phyloP scores from a whole-genome alignment of 2,329 filamentous ascomycete genomes.

The Rhinocladiella mackenziei region DNA sequence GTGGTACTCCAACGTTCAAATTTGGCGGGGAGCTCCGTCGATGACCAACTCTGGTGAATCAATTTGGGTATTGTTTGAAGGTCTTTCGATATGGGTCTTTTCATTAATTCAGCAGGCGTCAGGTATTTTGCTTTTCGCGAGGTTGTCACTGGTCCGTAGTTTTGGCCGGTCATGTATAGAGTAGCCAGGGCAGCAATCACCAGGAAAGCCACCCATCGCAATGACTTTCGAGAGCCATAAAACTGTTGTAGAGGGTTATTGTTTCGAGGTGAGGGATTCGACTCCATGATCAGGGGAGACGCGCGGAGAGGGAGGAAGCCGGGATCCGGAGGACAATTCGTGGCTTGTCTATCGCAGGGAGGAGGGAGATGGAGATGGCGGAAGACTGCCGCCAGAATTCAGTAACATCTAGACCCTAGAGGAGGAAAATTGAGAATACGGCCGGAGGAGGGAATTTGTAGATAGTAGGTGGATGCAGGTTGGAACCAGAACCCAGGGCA shows the following conservation, averaged over 20 bases:
- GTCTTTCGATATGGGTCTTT: conserved; percentile 21
- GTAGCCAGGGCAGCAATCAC: conserved; percentile 17
- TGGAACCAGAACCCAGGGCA: no score
- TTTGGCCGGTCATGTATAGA: conserved; percentile 15
- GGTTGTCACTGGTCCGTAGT: conserved; percentile 4
- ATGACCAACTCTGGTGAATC: conserved; percentile 30
- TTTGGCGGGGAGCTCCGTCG: conserved; percentile 26
- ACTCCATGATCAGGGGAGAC: conserved; percentile 2
- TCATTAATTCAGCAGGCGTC: conserved; percentile 16
- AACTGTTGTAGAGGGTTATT: conserved; percentile 18
- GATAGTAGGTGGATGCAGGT: no score
- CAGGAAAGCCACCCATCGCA: conserved; percentile 21
- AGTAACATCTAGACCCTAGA: no score
- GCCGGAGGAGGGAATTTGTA: not conserved
- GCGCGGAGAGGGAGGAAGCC: not conserved
- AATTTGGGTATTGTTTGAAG: conserved; percentile 27
- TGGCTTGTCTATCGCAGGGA: not conserved
- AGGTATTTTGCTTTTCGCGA: conserved; percentile 14
- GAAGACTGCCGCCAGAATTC: no score
- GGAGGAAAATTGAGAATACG: no score
- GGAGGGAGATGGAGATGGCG: not conserved
- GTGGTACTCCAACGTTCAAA: conserved; percentile 34
- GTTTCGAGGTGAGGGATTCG: conserved; percentile 12
- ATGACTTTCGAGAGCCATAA: conserved; percentile 11
- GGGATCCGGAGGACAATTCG: not conserved